Conservation (phyloP, 306 rosid genomes). For the Begonia peltatifolia region DNA sequence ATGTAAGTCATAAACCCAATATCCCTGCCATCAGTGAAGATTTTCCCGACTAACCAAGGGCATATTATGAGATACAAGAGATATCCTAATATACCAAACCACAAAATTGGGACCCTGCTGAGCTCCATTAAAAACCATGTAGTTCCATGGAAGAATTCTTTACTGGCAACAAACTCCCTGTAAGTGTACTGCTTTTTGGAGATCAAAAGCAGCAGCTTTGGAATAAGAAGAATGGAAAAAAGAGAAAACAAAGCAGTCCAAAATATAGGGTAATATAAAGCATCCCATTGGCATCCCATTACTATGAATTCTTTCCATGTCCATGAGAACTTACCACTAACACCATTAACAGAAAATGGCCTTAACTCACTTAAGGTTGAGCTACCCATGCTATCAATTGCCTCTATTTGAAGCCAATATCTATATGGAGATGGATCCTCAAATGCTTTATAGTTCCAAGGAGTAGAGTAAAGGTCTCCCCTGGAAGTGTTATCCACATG, state of each 20-base stretch:
- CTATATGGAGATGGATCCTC: constrained; percentile 69
- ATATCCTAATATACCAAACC: constrained; percentile 67
- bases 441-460: constrained; percentile 82
- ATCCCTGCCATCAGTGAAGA: constrained; percentile 43
- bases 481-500: constrained; percentile 31
- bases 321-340: constrained; percentile 50
- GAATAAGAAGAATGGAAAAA: constrained; percentile 54
- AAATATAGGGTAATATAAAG: constrained; percentile 58
- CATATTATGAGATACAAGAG: constrained; percentile 48
- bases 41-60: constrained; percentile 76
- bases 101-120: constrained; percentile 35
- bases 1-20: constrained; percentile 72
- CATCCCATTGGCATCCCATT: constrained; percentile 86
- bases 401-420: constrained; percentile 85
- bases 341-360: constrained; percentile 86
- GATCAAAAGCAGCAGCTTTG: constrained; percentile 49
- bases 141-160: constrained; percentile 32
- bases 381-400: constrained; percentile 39
- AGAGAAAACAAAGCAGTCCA: constrained; percentile 40
- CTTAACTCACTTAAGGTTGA: constrained; percentile 59
- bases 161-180: constrained; percentile 35
- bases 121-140: constrained; percentile 70
- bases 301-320: constrained; percentile 80
- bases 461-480: constrained; percentile 60
- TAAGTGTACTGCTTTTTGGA: constrained; percentile 38